A percentile compares a stretch with the other conserved stretches of the same genome.
Conservation (phyloP, 768 basidiomycete species). For the Pleurotus cornucopiae region DNA sequence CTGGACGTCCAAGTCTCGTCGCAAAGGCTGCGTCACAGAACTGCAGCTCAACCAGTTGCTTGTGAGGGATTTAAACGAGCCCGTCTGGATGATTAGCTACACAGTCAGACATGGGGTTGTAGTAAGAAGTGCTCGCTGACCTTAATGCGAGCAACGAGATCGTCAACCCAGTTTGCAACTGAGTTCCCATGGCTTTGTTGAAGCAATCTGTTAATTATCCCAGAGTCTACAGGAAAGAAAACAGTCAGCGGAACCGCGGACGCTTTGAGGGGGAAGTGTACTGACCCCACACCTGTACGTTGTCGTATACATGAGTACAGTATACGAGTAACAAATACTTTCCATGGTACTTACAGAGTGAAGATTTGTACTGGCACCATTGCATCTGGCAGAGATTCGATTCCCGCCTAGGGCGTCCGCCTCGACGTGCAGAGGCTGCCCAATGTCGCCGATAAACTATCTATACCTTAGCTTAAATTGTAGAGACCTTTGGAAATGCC, state of each 20-base stretch:
- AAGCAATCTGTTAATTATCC: conserved; percentile 33
- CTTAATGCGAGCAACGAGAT: conserved; percentile 37
- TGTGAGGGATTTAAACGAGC: conserved; percentile 24
- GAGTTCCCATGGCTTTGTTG: conserved; percentile 28
- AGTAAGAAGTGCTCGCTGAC: conserved; percentile 12
- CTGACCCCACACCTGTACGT: conserved; percentile 31
- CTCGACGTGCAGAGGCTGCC: conserved; percentile 48
- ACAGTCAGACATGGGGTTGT: no score
- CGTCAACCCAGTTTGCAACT: conserved; percentile 33
- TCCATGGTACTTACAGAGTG: conserved; percentile 30
- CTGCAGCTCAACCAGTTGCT: conserved; percentile 37
- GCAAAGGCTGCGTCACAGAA: conserved; percentile 25
- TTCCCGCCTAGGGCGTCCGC: conserved; percentile 40
- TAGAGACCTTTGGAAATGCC: not conserved
- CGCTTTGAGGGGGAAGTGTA: not conserved
- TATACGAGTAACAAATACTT: not conserved
- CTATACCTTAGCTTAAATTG: not conserved
- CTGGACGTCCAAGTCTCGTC: conserved; percentile 26
- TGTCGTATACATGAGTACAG: not conserved
- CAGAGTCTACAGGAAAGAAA: conserved; percentile 26
- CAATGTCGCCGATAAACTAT: conserved; percentile 45
- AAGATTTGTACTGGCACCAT: conserved; percentile 35
- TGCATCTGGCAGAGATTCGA: conserved; percentile 34
- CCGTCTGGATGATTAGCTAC: conserved; percentile 19
- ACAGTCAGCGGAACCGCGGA: not conserved